Conservation (phyloP, 805 yeast species). For the Tetrapisispora pingtungensis region DNA sequence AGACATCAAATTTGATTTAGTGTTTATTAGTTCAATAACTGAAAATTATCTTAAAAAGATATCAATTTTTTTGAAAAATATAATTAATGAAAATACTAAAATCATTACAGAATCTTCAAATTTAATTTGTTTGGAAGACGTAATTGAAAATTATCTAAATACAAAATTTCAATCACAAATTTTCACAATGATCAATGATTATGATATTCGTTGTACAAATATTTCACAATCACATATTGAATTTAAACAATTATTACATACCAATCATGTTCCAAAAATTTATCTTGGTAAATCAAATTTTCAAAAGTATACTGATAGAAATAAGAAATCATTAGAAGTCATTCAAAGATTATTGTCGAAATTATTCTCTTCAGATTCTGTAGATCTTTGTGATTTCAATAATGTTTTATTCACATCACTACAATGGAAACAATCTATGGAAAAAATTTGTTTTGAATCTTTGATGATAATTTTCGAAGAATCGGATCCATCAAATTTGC, state of each 20-base stretch:
- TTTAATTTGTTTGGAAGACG: constrained; percentile 58
- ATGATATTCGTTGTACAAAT: constrained; percentile 38
- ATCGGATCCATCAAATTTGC: constrained; percentile 41
- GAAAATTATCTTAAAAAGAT: not conserved
- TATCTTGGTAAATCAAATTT: constrained; percentile 30
- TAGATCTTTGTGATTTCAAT: constrained; percentile 25
- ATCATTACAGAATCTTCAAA: constrained; percentile 59
- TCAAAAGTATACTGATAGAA: not conserved
- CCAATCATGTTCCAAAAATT: not conserved
- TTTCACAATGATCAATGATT: constrained; percentile 52
- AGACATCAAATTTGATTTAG: constrained; percentile 30
- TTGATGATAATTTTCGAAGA: constrained; percentile 62
- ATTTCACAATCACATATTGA: constrained; percentile 21
- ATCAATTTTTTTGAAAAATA: constrained; percentile 38
- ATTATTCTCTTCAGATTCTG: constrained; percentile 26
- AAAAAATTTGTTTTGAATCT: constrained; percentile 69
- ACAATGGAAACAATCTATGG: constrained; percentile 77
- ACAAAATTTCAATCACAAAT: constrained; percentile 29
- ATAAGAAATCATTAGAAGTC: constrained; percentile 6
- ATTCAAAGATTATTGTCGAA: constrained; percentile 14
- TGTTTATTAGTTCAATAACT: constrained; percentile 30
- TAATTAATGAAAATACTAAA: constrained; percentile 35
- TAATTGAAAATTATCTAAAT: constrained; percentile 36
- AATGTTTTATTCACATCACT: constrained; percentile 46
- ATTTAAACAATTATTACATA: constrained; percentile 11